Evolutionary conservation across 176 grass and related monocot species (phyloP).

Genomic region (Ensete glaucum): DNA sequence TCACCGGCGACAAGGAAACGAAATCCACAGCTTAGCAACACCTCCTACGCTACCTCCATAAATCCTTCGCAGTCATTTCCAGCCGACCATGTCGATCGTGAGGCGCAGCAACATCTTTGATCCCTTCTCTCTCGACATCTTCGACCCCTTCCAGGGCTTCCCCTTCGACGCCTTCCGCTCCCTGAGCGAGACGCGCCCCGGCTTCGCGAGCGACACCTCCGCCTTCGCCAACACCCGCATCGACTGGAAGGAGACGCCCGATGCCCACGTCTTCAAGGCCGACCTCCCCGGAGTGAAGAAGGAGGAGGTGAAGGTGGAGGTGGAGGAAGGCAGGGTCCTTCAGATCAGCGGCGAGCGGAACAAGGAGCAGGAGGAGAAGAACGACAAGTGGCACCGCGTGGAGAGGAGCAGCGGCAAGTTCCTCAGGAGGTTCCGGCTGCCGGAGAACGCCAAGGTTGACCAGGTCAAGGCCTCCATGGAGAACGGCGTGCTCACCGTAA

Average conservation of each 20-base stretch:
- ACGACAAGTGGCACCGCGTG: neutral
- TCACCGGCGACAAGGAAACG: too few relatives aligned
- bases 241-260: neutral
- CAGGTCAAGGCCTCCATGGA: neutral
- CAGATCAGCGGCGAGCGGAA: slow-evolving; percentile 1
- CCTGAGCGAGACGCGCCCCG: neutral
- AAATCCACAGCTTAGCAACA: too few relatives aligned
- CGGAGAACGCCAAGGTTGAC: slow-evolving; percentile 1
- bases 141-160: slow-evolving; percentile 54
- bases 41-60: too few relatives aligned
- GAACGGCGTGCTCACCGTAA: neutral
- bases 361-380: slow-evolving; percentile 1
- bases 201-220: neutral
- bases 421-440: neutral
- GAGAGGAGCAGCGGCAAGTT: slow-evolving; percentile 2
- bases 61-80: neutral
- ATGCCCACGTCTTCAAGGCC: neutral
- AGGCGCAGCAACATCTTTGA: slow-evolving; percentile 45
- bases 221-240: slow-evolving; percentile 2
- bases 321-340: neutral
- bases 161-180: slow-evolving; percentile 33
- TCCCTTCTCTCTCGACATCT: slow-evolving; percentile 38
- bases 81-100: neutral
- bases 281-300: neutral
- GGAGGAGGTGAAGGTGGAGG: slow-evolving; percentile 1